Conservation (phyloP, 768 basidiomycete species). For the Kondoa subrosea region DNA sequence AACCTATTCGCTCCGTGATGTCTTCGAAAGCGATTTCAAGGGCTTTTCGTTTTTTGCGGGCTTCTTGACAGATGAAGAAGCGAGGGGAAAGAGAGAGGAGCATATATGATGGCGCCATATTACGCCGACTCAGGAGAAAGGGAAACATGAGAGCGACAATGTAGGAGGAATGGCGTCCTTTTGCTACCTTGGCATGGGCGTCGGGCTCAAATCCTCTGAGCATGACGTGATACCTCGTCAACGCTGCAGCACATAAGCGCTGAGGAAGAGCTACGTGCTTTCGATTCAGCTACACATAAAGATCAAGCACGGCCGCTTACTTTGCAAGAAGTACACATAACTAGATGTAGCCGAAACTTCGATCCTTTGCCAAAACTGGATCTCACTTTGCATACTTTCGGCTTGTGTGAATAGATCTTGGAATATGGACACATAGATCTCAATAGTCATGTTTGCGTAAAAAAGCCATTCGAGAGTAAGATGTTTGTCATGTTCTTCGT, state of each 20-base stretch:
- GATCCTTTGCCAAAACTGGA: background rate
- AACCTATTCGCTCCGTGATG: constrained; percentile 47
- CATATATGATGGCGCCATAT: constrained; percentile 20
- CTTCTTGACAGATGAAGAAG: constrained; percentile 51
- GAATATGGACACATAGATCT: background rate
- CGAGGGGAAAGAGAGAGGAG: constrained; percentile 40
- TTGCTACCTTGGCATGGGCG: background rate
- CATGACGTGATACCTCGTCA: background rate
- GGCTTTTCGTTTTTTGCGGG: constrained; percentile 42
- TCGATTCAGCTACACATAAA: background rate
- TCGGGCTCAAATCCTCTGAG: background rate
- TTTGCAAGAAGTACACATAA: background rate
- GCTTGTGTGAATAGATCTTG: background rate
- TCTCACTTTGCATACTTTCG: background rate
- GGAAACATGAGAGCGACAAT: background rate
- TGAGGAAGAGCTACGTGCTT: background rate
- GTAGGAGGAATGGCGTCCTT: background rate
- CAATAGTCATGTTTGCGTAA: background rate
- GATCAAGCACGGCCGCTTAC: background rate
- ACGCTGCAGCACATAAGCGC: background rate
- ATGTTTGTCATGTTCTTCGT: background rate
- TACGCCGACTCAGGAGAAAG: background rate
- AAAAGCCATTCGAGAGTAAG: background rate
- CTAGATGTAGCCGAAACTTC: background rate
- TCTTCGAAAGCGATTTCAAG: constrained; percentile 35